Evolutionary conservation across 2,329 filamentous ascomycete species (phyloP).

Genomic region (Diaporthe nobilis): DNA sequence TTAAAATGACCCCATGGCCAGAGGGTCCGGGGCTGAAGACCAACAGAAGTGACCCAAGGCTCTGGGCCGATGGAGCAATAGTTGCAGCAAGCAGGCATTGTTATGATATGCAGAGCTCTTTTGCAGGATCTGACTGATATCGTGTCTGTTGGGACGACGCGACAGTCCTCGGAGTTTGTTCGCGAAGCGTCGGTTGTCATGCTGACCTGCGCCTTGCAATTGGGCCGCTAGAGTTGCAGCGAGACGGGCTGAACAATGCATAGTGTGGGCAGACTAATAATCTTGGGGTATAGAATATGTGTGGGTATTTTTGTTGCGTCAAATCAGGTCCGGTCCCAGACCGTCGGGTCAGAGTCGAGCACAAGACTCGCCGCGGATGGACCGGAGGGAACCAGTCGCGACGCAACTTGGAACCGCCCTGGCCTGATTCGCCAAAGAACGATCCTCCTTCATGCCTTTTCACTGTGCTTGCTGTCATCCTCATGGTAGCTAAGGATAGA

Average conservation of each 20-base stretch:
- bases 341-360: not conserved
- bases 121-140: constrained; percentile 1
- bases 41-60: not conserved
- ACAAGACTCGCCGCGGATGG: not conserved
- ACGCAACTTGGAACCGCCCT: not conserved
- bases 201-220: not conserved
- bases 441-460: not conserved
- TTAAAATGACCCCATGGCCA: not conserved
- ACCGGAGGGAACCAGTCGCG: not conserved
- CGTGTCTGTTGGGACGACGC: not conserved
- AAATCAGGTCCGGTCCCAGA: not conserved
- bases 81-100: not conserved
- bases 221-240: not conserved
- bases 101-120: constrained; percentile 12
- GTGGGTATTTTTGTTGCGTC: not conserved
- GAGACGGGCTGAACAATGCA: not conserved
- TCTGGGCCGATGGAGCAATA: not conserved
- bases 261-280: not conserved
- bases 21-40: not conserved
- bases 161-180: not conserved
- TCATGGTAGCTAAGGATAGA: not conserved
- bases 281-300: not conserved
- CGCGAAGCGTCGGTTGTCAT: not conserved
- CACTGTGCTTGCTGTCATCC: not conserved
- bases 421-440: not conserved